These are phyloP conservation scores for Aleurites moluccanus DNA, from an alignment of 441 rosid species.

Conservation along the genomic window DNA sequence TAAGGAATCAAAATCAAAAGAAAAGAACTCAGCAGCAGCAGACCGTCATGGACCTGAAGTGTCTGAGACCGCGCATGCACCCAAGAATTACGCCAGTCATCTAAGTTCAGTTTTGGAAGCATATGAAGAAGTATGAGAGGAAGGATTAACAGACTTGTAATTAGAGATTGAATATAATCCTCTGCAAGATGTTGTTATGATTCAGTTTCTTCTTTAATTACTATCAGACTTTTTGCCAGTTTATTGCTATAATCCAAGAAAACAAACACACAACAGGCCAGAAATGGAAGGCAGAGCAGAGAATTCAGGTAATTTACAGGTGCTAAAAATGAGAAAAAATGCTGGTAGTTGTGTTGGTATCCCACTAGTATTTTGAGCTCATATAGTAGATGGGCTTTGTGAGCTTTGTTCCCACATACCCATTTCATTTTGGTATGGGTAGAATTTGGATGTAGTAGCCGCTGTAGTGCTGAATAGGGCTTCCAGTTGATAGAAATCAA, in stretches of 20 bases:
- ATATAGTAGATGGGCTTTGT: neutral
- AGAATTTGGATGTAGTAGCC: neutral
- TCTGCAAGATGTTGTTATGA: slow-evolving; percentile 10
- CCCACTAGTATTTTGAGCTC: too few relatives aligned
- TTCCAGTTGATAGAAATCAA: neutral
- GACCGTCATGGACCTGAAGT: slow-evolving; percentile 21
- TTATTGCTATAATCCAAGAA: neutral
- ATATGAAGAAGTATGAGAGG: slow-evolving; percentile 23
- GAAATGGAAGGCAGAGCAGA: neutral
- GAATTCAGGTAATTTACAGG: neutral
- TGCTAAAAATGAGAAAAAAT: neutral
- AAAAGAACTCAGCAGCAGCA: slow-evolving; percentile 26
- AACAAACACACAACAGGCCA: neutral
- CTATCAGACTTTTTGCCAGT: neutral
- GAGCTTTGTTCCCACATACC: neutral
- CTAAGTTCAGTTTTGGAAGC: slow-evolving; percentile 31
- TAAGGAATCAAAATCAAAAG: slow-evolving; percentile 46
- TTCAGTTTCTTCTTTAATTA: slow-evolving; percentile 13
- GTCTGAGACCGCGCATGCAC: slow-evolving; percentile 15
- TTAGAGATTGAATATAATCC: slow-evolving; percentile 10
- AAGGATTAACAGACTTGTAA: slow-evolving; percentile 13
- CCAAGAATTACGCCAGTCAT: slow-evolving; percentile 27
- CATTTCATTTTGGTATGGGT: neutral
- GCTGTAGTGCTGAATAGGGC: neutral
- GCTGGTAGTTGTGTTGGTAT: neutral